Percentiles rank a stretch among this genome's conserved stretches.
Evolutionary conservation across 2,329 filamentous ascomycete genomes (phyloP).

Genomic region (Cadophora sp.): DNA sequence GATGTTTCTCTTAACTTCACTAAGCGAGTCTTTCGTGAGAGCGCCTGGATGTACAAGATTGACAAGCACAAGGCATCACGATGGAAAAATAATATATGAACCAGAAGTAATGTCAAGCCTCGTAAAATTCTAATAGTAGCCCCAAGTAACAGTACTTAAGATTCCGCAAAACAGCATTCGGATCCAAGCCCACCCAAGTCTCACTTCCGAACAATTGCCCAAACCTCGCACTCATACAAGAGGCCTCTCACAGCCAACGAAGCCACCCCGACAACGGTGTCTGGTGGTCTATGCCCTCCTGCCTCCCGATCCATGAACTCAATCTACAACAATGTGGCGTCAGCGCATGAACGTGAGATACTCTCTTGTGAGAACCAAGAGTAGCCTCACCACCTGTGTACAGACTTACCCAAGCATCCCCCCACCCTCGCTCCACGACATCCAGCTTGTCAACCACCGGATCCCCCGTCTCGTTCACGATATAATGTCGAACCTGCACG

Average conservation of each 20-base stretch:
- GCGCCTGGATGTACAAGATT: too few relatives aligned
- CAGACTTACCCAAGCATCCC: slow-evolving; percentile 16
- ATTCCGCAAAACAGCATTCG: not conserved
- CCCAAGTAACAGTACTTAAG: not conserved
- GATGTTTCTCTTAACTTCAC: too few relatives aligned
- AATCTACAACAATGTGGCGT: not conserved
- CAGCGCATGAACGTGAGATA: not conserved
- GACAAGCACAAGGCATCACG: too few relatives aligned
- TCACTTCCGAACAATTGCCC: slow-evolving; percentile 25
- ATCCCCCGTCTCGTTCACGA: slow-evolving; percentile 21
- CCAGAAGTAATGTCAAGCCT: too few relatives aligned
- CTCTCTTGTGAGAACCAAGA: not conserved
- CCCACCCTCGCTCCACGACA: slow-evolving; percentile 21
- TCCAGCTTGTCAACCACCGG: slow-evolving; percentile 17
- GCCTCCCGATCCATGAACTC: slow-evolving; percentile 24
- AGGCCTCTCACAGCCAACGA: slow-evolving; percentile 18
- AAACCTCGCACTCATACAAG: slow-evolving; percentile 26
- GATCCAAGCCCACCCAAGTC: not conserved
- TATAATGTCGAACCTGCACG: slow-evolving; percentile 23
- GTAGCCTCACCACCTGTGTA: not conserved
- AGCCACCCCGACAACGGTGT: slow-evolving; percentile 24
- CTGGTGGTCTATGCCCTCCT: slow-evolving; percentile 20
- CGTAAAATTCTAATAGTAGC: not conserved
- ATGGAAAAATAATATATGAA: too few relatives aligned
- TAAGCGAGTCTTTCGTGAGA: too few relatives aligned